Evolutionary conservation across 768 basidiomycete genomes (phyloP).

Genomic region (Lactifluus hygrophoroides): DNA sequence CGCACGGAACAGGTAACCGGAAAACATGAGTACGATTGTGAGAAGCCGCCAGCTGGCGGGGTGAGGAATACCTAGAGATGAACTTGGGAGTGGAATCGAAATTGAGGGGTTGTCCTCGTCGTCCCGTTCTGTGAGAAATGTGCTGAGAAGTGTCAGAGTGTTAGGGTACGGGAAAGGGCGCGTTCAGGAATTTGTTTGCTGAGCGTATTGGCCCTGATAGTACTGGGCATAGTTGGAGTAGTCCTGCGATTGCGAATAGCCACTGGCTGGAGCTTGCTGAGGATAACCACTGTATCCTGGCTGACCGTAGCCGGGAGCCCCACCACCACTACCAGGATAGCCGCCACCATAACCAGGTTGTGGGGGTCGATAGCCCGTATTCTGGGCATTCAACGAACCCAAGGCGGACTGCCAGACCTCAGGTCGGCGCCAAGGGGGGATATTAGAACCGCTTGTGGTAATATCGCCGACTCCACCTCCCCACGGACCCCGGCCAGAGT

Average conservation of each 20-base stretch:
- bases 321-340: slow-evolving; percentile 12
- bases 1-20: slow-evolving; percentile 13
- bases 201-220: slow-evolving; percentile 82
- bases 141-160: slow-evolving; percentile 20
- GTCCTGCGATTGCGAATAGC: slow-evolving; percentile 46
- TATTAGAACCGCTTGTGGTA: slow-evolving; percentile 57
- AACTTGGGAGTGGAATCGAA: slow-evolving; percentile 14
- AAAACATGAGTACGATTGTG: slow-evolving; percentile 18
- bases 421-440: slow-evolving; percentile 88
- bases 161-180: slow-evolving; percentile 28
- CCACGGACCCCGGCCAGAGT: slow-evolving; percentile 48
- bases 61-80: slow-evolving; percentile 21
- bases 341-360: slow-evolving; percentile 53
- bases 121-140: slow-evolving; percentile 22
- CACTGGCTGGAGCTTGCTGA: slow-evolving; percentile 3
- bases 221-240: slow-evolving; percentile 80
- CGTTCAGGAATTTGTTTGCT: slow-evolving; percentile 52
- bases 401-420: slow-evolving; percentile 66
- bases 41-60: slow-evolving; percentile 14
- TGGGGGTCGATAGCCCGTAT: slow-evolving; percentile 56
- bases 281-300: slow-evolving; percentile 19
- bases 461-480: slow-evolving; percentile 50
- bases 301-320: slow-evolving; percentile 16
- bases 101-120: slow-evolving; percentile 19
- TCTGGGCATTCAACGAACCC: slow-evolving; percentile 29